Base-by-base conservation (phyloP, 2,329 filamentous ascomycete species). In the Ceratocystiopsis brevicomis region DNA sequence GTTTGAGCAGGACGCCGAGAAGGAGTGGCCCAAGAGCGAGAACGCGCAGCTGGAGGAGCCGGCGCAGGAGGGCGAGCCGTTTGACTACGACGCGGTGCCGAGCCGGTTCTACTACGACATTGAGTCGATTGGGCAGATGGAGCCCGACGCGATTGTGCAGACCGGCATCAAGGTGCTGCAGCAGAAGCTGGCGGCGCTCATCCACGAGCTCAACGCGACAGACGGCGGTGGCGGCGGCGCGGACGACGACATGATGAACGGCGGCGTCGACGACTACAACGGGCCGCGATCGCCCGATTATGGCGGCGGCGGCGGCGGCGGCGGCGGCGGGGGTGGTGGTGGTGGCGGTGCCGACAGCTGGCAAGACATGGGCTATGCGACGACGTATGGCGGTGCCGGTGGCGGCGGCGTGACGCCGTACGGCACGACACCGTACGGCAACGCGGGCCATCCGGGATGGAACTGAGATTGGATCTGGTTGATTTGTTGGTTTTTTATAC, bases 31-130 rank as follows among this genome's bases (percentile, higher is more conserved):
- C 52, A 80, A 78, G 62, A 84, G 73, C 57, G 76, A 81, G 61
- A 87, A 87, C 54, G 78, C 79, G 18, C 71, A 76, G 37, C 83
- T 80, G 69, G 85, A 92, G 58, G 80, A 86, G 41, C 77, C 81
- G 10, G 71, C 77, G 0, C 75, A 81, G 51, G 81, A 90, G 50
- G 85, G 85, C 52, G 83, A 92, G 53, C 72, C 78, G 0, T 96
- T 96, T 60, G 78, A 96, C 63, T 96, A 84, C 61, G 80, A 94
- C 53, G 88, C 86, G 11, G 73, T 80, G 18, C 88, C 90, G 6
- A 70, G 68, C 48, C 75, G 74, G 51, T 98, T 95, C 67, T 98
- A 95, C 67, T 81, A 88, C 55, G 86, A 95, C 56, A 80, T 98
- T 39, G 90, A 98, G 61, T 80, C 81, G 39, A 78, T 82, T 35